These are phyloP conservation scores for Peribolospora kevripleyi DNA, from an alignment of 768 basidiomycete species.

Conservation along the genomic window DNA sequence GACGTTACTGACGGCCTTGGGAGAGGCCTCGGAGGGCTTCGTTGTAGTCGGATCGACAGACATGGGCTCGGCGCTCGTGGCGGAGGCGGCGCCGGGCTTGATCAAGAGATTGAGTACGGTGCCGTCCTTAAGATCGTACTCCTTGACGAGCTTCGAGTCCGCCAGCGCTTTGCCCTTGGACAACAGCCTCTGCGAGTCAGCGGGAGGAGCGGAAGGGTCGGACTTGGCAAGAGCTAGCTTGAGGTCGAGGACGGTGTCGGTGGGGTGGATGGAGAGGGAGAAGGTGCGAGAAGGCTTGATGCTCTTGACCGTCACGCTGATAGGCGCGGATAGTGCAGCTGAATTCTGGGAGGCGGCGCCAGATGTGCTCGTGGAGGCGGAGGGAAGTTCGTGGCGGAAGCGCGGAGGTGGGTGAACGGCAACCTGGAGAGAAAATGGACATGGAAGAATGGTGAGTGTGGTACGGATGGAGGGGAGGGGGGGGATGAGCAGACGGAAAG, in stretches of 20 bases:
- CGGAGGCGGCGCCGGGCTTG: conserved; percentile 43
- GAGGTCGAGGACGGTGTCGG: conserved; percentile 59
- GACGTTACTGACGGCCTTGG: conserved; percentile 1
- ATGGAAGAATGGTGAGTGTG: too few relatives aligned
- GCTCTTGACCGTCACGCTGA: conserved; percentile 69
- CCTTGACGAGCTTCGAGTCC: conserved; percentile 67
- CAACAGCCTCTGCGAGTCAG: conserved; percentile 59
- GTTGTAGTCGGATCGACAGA: conserved; percentile 3
- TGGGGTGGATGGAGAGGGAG: conserved; percentile 37
- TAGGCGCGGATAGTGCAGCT: conserved; percentile 13
- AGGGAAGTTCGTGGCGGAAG: too few relatives aligned
- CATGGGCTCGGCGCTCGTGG: conserved; percentile 20
- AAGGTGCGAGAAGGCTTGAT: conserved; percentile 61
- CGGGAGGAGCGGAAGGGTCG: conserved; percentile 40
- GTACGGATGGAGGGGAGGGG: too few relatives aligned
- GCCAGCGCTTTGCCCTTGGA: conserved; percentile 84
- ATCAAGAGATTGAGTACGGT: conserved; percentile 67
- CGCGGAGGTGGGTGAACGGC: too few relatives aligned
- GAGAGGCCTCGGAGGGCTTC: neutral
- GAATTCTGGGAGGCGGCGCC: too few relatives aligned
- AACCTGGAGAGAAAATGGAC: too few relatives aligned
- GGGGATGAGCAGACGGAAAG: too few relatives aligned
- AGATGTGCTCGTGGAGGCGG: too few relatives aligned
- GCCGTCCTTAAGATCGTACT: conserved; percentile 58
- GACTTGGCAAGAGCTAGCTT: conserved; percentile 41